Evolutionary conservation across 78 protist species (phyloP).

Genomic region (Dictyostelium citrinum): DNA sequence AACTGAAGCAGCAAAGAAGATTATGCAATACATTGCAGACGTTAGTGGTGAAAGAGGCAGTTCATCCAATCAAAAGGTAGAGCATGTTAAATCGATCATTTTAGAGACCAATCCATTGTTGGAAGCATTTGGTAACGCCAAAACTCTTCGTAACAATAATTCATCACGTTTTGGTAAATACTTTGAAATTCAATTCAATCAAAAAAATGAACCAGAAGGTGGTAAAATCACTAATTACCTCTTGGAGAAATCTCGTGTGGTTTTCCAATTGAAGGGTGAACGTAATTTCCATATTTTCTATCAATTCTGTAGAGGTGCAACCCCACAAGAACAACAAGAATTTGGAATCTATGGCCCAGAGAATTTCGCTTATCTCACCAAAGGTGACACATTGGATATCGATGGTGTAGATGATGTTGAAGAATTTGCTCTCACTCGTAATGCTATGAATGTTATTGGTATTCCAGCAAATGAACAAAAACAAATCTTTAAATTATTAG

Average conservation of each 20-base stretch:
- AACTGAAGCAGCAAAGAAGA: slow-evolving; percentile 51
- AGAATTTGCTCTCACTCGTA: slow-evolving; percentile 39
- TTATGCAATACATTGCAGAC: slow-evolving; percentile 78
- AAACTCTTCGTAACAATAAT: slow-evolving; percentile 78
- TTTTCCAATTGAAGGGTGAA: slow-evolving; percentile 88
- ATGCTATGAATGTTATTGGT: slow-evolving; percentile 90
- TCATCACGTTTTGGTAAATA: slow-evolving; percentile 79
- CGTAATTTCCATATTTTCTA: slow-evolving; percentile 95
- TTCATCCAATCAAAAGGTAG: slow-evolving; percentile 49
- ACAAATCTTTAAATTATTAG: slow-evolving; percentile 77
- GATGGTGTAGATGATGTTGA: slow-evolving; percentile 75
- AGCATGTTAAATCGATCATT: slow-evolving; percentile 83
- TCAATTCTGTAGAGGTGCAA: slow-evolving; percentile 82
- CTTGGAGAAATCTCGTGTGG: slow-evolving; percentile 85
- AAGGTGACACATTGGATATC: slow-evolving; percentile 59
- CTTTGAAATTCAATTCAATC: slow-evolving; percentile 79
- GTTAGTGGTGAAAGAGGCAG: slow-evolving; percentile 67
- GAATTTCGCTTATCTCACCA: slow-evolving; percentile 78
- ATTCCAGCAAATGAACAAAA: slow-evolving; percentile 59
- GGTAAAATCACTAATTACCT: slow-evolving; percentile 86
- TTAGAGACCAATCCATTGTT: slow-evolving; percentile 89
- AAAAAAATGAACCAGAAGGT: slow-evolving; percentile 87
- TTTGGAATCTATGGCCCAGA: slow-evolving; percentile 81
- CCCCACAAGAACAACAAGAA: slow-evolving; percentile 63
- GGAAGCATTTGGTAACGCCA: slow-evolving; percentile 91